Evolutionary conservation across 108 stramenopile species (phyloP).

Genomic region (Cyclostephanos invisitatus): DNA sequence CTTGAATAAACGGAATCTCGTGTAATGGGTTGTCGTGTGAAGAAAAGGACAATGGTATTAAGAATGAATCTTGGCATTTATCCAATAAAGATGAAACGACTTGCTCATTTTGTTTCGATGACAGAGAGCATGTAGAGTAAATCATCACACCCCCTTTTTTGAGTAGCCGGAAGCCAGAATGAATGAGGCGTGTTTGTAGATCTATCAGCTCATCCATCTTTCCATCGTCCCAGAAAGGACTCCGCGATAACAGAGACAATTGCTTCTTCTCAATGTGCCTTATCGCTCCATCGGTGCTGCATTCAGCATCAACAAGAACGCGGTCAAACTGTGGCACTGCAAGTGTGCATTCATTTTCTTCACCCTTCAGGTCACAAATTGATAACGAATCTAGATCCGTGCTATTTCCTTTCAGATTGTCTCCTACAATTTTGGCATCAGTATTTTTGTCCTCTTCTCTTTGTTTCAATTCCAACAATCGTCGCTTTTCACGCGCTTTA

Average conservation of each 20-base stretch:
- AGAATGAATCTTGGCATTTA: conserved; percentile 41
- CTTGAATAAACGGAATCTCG: conserved; percentile 1
- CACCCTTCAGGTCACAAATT: conserved; percentile 2
- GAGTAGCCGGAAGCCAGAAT: conserved; percentile 76
- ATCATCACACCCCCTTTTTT: conserved; percentile 82
- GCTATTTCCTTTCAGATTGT: background rate
- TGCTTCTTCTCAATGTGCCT: conserved; percentile 62
- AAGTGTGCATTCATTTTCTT: conserved; percentile 1
- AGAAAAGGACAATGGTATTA: conserved; percentile 62
- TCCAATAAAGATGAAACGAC: conserved; percentile 82
- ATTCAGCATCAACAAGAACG: conserved; percentile 95
- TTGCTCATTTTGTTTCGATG: conserved; percentile 84
- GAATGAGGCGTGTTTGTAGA: conserved; percentile 75
- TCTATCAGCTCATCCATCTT: conserved; percentile 68
- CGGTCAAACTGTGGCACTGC: conserved; percentile 64
- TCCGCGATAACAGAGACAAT: conserved; percentile 6
- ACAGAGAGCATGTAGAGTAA: conserved; percentile 92
- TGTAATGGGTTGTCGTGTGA: background rate
- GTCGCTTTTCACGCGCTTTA: conserved; percentile 66
- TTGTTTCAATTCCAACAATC: conserved; percentile 48
- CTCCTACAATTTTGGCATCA: background rate
- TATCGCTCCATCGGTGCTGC: conserved; percentile 91
- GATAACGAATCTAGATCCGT: background rate
- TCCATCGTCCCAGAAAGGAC: conserved; percentile 28
- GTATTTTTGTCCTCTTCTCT: background rate